These are phyloP conservation scores for Adansonia grandidieri DNA, from an alignment of 441 rosid genomes.

Conservation along the genomic window DNA sequence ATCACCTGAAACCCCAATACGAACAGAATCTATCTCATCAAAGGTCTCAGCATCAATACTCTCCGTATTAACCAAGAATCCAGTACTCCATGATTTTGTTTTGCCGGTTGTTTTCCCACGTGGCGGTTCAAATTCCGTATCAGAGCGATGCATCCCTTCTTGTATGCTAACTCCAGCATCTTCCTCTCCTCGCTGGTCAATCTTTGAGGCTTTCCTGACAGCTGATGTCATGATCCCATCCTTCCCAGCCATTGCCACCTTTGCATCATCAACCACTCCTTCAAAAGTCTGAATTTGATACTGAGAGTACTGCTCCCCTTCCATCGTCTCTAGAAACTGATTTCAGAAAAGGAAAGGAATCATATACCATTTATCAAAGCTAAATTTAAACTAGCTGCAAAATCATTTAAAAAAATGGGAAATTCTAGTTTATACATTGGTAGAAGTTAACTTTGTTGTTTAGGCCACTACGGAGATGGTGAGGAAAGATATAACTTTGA, in stretches of 20 bases:
- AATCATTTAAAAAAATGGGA: not conserved
- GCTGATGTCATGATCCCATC: not conserved
- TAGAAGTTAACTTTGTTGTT: not conserved
- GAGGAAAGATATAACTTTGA: no score
- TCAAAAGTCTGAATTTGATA: not conserved
- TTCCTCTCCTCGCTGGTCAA: slow-evolving; percentile 14
- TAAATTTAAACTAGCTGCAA: not conserved
- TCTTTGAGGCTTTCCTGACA: not conserved
- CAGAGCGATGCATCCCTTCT: not conserved
- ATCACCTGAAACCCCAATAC: not conserved
- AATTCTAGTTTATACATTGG: not conserved
- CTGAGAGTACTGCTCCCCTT: slow-evolving; percentile 18
- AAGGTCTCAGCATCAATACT: slow-evolving; percentile 14
- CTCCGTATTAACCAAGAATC: slow-evolving; percentile 21
- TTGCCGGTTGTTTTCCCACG: not conserved
- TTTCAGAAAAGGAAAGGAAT: not conserved
- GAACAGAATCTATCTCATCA: slow-evolving; percentile 26
- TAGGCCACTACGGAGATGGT: no score
- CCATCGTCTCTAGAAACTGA: slow-evolving; percentile 12
- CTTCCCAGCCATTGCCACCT: not conserved
- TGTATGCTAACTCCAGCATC: not conserved
- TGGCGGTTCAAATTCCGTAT: not conserved
- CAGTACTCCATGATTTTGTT: slow-evolving; percentile 10
- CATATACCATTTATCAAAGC: not conserved
- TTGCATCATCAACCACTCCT: slow-evolving; percentile 14